Base-by-base conservation (phyloP, 495 filamentous ascomycete species). In the Wilcoxina mikolae region DNA sequence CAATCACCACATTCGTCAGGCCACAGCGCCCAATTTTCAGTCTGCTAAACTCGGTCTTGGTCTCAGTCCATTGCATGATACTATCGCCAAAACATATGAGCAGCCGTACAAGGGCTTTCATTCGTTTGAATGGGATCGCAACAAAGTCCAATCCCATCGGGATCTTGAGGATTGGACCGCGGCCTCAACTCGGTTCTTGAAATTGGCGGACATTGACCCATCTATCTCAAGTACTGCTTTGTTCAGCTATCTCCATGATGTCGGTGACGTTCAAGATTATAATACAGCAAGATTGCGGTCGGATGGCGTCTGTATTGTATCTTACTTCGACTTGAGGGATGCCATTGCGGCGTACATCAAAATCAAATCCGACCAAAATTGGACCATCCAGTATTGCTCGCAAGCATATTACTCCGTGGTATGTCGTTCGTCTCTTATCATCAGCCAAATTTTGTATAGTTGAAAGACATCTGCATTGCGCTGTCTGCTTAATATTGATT, bases 371-470 rank as follows among this genome's bases (percentile, higher is more conserved):
- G 57, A 65, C 18, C 54, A 60, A 4, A 28, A 23, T 11, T 53
- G 64, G 35, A 55, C 26, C 1, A 43, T 60, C 9, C 61, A 64
- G 42, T 65, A 61, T 43, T 65, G 62, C 44, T 54, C 61, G 2
- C 53, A 52, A 38, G 61, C 57, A 10, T 65, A 65, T 51, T 52
- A 56, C 27, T 55, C 56, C 26, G 60, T 60, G 62, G 62, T 64
- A 38, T 39, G 41, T 49, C 35, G 15, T 39, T 39, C 20, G 12
- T 1, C 4, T 18, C 4, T 18, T 39, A 15, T 1, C 35, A 39
- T 39, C 35, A 39, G 20, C 20, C 1, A 18, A 7, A 38, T 38
- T 38, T 38, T n/a, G n/a, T 7, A 18, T n/a, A n/a, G 33, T 38
- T 38, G 33, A 38, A 49, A 49, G 7, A 23, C 42, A 9, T n/a